Evolutionary conservation across 225 moss, liverwort and hornwort species (phyloP).

Genomic region (Straminergon stramineum): DNA sequence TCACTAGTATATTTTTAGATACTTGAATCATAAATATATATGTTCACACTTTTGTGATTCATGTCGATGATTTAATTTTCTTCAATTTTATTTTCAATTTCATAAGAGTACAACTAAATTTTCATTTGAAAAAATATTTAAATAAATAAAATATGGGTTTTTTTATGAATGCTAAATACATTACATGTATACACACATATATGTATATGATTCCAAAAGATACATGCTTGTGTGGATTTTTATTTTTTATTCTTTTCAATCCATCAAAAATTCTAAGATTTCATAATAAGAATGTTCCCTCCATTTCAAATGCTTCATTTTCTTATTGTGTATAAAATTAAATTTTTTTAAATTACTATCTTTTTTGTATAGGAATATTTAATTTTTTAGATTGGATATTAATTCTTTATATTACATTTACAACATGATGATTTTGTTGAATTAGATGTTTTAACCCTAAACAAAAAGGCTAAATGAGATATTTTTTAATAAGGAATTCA

Average conservation of each 20-base stretch:
- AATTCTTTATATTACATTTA: background rate
- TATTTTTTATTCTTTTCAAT: background rate
- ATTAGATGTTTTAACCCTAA: too few relatives aligned
- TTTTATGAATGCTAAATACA: background rate
- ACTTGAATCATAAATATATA: background rate
- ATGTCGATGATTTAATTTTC: background rate
- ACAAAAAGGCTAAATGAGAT: background rate
- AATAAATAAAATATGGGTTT: background rate
- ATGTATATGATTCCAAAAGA: background rate
- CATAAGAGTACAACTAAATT: background rate
- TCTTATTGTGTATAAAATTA: background rate
- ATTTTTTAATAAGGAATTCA: too few relatives aligned
- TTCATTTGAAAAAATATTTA: too few relatives aligned
- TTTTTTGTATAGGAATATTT: accelerated
- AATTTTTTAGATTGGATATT: background rate
- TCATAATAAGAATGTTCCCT: too few relatives aligned
- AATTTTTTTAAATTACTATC: background rate
- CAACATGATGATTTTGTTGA: accelerated
- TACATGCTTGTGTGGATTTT: background rate
- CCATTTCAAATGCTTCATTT: background rate
- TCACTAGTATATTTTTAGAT: background rate
- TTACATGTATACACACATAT: background rate
- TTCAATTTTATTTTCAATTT: too few relatives aligned
- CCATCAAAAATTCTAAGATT: background rate
- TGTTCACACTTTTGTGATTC: background rate